These are phyloP conservation scores for Trichophyton equinum DNA, from an alignment of 2,329 filamentous ascomycete species.

Conservation along the genomic window DNA sequence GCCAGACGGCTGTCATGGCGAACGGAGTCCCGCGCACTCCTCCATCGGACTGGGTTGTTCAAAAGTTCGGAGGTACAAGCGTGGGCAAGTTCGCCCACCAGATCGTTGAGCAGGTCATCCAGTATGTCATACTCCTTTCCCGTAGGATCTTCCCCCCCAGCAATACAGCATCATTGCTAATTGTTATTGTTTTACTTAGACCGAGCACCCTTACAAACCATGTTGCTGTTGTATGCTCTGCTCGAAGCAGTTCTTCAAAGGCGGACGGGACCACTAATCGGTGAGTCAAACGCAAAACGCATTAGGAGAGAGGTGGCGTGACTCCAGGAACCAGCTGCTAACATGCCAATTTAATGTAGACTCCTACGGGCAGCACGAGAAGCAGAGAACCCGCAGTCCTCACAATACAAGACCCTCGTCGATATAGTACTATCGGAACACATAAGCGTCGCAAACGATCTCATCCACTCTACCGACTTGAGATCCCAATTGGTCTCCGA, in stretches of 20 bases:
- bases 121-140: constrained; percentile 29
- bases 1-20: constrained; percentile 11
- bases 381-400: constrained; percentile 35
- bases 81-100: constrained; percentile 84
- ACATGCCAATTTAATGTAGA: constrained; percentile 16
- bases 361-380: constrained; percentile 39
- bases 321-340: neutral
- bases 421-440: constrained; percentile 75
- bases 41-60: constrained; percentile 57
- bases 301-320: neutral
- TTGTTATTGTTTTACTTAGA: constrained; percentile 26
- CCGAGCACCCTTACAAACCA: constrained; percentile 53
- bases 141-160: neutral
- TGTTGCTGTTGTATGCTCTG: constrained; percentile 90
- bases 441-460: constrained; percentile 53
- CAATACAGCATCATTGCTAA: neutral
- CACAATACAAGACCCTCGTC: constrained; percentile 61
- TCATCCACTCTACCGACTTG: constrained; percentile 47
- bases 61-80: constrained; percentile 92
- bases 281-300: constrained; percentile 41
- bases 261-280: constrained; percentile 88
- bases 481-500: constrained; percentile 48
- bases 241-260: constrained; percentile 87
- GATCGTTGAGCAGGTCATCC: constrained; percentile 60
- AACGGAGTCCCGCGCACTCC: constrained; percentile 15